These are phyloP conservation scores for Pseudogymnoascus sp. DNA, from an alignment of 2,329 filamentous ascomycete species.

Conservation along the genomic window DNA sequence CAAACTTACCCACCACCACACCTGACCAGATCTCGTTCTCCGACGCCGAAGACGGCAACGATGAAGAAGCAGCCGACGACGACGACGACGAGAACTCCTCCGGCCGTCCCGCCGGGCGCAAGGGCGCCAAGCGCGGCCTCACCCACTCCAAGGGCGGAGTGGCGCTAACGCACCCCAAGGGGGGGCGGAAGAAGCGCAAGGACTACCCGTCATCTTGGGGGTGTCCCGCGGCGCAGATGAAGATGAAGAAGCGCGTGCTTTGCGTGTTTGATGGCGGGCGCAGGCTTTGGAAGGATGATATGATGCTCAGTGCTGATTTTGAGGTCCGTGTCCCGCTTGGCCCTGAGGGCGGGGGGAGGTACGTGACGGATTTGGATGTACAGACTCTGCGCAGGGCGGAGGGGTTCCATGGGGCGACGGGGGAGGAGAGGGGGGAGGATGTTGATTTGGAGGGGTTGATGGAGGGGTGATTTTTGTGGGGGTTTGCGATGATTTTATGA, in stretches of 20 bases:
- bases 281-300: constrained; percentile 92
- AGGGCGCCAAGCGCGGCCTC: constrained; percentile 42
- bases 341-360: constrained; percentile 47
- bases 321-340: constrained; percentile 84
- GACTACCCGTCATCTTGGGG: constrained; percentile 95
- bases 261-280: constrained; percentile 85
- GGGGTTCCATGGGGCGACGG: constrained; percentile 69
- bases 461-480: constrained; percentile 26
- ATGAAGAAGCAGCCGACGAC: constrained; percentile 51
- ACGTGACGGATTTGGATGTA: constrained; percentile 88
- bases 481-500: neutral
- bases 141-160: constrained; percentile 72
- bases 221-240: constrained; percentile 86
- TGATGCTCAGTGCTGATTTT: constrained; percentile 94
- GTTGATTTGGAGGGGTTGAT: constrained; percentile 55
- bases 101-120: constrained; percentile 32
- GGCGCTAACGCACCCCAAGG: constrained; percentile 44
- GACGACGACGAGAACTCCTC: constrained; percentile 47
- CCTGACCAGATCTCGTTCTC: constrained; percentile 40
- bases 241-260: constrained; percentile 94
- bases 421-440: constrained; percentile 77
- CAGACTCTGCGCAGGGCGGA: constrained; percentile 84
- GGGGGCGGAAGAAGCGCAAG: constrained; percentile 75
- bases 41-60: constrained; percentile 32
- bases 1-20: constrained; percentile 33